phyloP scores from a whole-genome alignment of 805 yeast species.

The Kluyveromyces siamensis region DNA sequence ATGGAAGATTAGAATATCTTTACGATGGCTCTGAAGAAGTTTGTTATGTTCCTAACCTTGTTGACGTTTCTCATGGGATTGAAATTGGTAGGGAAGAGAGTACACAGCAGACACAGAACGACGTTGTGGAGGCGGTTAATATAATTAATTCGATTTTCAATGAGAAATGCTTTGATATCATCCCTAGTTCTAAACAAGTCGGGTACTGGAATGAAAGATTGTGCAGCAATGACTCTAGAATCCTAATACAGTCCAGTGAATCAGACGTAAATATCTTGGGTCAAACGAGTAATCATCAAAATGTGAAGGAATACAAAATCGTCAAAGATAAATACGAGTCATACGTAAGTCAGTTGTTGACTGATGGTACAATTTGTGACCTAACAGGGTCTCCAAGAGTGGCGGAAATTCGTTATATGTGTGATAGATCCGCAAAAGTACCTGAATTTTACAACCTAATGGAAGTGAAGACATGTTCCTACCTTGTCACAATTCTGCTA shows the following conservation, averaged over 20 bases:
- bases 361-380: constrained; percentile 52
- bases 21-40: not conserved
- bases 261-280: constrained; percentile 14
- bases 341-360: constrained; percentile 29
- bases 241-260: not conserved
- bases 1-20: not conserved
- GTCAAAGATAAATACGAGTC: constrained; percentile 28
- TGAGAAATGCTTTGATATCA: constrained; percentile 11
- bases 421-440: constrained; percentile 33
- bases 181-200: not conserved
- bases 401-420: constrained; percentile 47
- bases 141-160: constrained; percentile 9
- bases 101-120: constrained; percentile 7
- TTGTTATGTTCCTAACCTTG: not conserved
- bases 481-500: constrained; percentile 41
- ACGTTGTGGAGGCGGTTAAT: constrained; percentile 12
- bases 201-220: not conserved
- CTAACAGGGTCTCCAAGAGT: constrained; percentile 43
- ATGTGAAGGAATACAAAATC: constrained; percentile 22
- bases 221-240: not conserved
- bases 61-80: not conserved
- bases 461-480: constrained; percentile 51
- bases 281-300: constrained; percentile 9
- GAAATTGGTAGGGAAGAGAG: constrained; percentile 1
- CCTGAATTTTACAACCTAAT: constrained; percentile 31